Base-by-base conservation (phyloP, 495 filamentous ascomycete genomes). In the Saxophila tyrrhenica region DNA sequence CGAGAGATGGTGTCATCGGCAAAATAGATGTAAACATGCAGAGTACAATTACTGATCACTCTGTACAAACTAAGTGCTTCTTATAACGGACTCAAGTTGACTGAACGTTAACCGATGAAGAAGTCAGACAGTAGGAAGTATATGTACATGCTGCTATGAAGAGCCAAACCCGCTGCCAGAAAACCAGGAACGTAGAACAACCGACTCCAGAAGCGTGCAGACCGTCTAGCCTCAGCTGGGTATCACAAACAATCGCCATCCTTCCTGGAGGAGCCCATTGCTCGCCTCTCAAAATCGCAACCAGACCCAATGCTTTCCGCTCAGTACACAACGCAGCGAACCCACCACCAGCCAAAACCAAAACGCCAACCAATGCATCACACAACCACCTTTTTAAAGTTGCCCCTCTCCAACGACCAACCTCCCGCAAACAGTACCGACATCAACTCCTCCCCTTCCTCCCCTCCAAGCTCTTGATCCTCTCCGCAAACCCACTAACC, bases 401-500 rank as follows among this genome's bases (percentile, higher is more conserved):
- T 13, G 29, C 29, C 29, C 29, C 29, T 35, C 29, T 5, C 29
- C 29, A 35, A 35, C 29, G 29, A 5, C 13, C 29, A 35, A 13
- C 13, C 13, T 35, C 29, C 29, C 5, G 29, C 5, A 5, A 7
- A 7, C 29, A 35, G 29, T 13, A 7, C 13, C 29, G 13, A 7
- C 29, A 5, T 35, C 13, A 5, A 35, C 29, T 35, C 7, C 29
- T 35, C 13, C 29, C 29, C 29, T 35, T 35, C 7, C 21, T 55
- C 52, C 29, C 51, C 48, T 50, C 42, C 48, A 60, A 50, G 29
- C 22, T 25, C 52, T 55, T 41, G 35, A 60, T 39, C 24, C 50
- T 17, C 47, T 46, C 52, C 25, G 51, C 57, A 52, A 60, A 55
- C 16, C 52, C 52, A 16, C 17, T n/a, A 45, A 60, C 25, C 57